Evolutionary conservation across 495 filamentous ascomycete species (phyloP).

Genomic region (Penicillium herquei): DNA sequence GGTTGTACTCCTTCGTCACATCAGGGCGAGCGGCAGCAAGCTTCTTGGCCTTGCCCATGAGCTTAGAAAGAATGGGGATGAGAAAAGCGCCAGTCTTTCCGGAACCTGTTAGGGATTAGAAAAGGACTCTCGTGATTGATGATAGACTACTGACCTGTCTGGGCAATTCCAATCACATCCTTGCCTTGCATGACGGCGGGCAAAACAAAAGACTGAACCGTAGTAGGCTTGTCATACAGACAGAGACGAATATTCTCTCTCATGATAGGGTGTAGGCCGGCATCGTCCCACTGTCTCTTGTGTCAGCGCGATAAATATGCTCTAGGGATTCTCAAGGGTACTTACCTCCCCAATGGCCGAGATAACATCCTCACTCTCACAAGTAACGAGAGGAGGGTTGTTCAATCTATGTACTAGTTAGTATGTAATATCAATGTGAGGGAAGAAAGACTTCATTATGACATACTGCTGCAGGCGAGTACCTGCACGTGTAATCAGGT

Average conservation of each 20-base stretch:
- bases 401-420: slow-evolving; percentile 20
- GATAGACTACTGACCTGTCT: slow-evolving; percentile 69
- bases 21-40: slow-evolving; percentile 73
- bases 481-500: slow-evolving; percentile 43
- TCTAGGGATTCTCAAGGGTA: slow-evolving; percentile 9
- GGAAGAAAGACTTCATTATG: neutral
- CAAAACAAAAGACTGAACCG: slow-evolving; percentile 81
- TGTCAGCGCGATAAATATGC: slow-evolving; percentile 43
- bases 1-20: slow-evolving; percentile 44
- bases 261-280: slow-evolving; percentile 84
- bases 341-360: slow-evolving; percentile 34
- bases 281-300: slow-evolving; percentile 59
- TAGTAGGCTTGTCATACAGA: slow-evolving; percentile 67
- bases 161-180: slow-evolving; percentile 84
- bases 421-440: neutral
- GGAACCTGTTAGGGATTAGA: slow-evolving; percentile 59
- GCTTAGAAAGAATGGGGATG: slow-evolving; percentile 80
- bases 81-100: slow-evolving; percentile 95
- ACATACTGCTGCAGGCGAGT: slow-evolving; percentile 40
- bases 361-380: slow-evolving; percentile 16
- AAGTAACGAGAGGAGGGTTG: slow-evolving; percentile 5
- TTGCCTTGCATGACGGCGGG: slow-evolving; percentile 69
- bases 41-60: slow-evolving; percentile 93
- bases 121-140: neutral
- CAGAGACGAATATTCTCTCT: slow-evolving; percentile 70